Evolutionary conservation across 441 rosid species (phyloP).

Genomic region (Eugenia klotzschiana): DNA sequence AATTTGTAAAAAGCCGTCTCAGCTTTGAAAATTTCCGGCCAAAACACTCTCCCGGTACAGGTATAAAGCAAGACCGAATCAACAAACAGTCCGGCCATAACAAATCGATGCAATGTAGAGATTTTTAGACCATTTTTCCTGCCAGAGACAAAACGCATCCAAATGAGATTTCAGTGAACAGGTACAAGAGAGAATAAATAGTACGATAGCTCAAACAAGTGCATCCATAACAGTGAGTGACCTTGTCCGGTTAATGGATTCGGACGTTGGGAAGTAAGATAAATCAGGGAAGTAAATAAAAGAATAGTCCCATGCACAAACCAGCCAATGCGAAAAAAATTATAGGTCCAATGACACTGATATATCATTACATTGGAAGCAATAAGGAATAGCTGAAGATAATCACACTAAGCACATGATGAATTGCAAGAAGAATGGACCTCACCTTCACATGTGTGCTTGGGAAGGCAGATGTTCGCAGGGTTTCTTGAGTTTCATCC

Average conservation of each 20-base stretch:
- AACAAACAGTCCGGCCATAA: constrained; percentile 9
- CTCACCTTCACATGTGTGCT: constrained; percentile 10
- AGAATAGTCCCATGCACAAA: not conserved
- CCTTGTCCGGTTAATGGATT: not conserved
- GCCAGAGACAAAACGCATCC: not conserved
- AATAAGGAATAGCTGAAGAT: not conserved
- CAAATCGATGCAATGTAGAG: constrained; percentile 10
- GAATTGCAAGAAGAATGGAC: not conserved
- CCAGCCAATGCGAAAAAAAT: not conserved
- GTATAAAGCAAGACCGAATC: not conserved
- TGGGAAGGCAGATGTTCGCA: constrained; percentile 8
- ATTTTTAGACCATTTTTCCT: constrained; percentile 10
- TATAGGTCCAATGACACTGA: not conserved
- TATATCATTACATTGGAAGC: not conserved
- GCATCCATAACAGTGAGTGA: not conserved
- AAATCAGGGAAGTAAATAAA: not conserved
- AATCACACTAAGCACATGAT: not conserved
- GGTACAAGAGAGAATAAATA: not conserved
- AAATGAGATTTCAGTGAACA: not conserved
- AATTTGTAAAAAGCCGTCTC: not conserved
- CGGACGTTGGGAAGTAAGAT: not conserved
- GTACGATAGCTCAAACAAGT: not conserved
- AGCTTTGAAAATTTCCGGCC: not conserved
- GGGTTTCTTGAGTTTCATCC: constrained; percentile 12
- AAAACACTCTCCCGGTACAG: not conserved